phyloP scores from a whole-genome alignment of 345 rosid species.

The Rhodamnia rubescens region DNA sequence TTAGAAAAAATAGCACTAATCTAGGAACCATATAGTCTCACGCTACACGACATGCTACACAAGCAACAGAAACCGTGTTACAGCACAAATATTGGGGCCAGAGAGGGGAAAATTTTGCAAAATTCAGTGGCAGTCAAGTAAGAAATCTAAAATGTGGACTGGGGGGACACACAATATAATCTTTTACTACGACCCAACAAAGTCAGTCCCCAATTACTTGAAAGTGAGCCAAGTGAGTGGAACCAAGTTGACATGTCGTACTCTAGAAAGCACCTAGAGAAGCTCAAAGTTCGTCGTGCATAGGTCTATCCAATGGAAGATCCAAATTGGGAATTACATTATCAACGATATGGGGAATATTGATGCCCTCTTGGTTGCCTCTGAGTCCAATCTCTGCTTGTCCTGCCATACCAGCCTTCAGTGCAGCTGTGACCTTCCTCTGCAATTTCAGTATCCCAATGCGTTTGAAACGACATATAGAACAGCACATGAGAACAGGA shows the following conservation, averaged over 20 bases:
- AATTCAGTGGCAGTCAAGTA: not conserved
- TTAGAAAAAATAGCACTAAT: too few relatives aligned
- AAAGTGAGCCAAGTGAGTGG: not conserved
- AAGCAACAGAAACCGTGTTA: not conserved
- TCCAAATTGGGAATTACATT: constrained; percentile 29
- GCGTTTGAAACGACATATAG: constrained; percentile 84
- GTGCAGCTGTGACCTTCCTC: constrained; percentile 64
- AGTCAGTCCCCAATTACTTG: not conserved
- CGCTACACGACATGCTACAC: not conserved
- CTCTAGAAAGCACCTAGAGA: not conserved
- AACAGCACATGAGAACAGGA: constrained; percentile 67
- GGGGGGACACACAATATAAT: not conserved
- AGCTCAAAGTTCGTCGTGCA: constrained; percentile 67
- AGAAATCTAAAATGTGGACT: not conserved
- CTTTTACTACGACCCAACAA: not conserved
- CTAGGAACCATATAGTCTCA: not conserved
- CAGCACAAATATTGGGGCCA: not conserved
- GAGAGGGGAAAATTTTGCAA: not conserved
- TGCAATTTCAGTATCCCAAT: constrained; percentile 63
- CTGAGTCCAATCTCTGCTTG: constrained; percentile 19
- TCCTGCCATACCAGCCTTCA: constrained; percentile 62
- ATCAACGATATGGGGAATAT: constrained; percentile 23
- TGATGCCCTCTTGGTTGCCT: constrained; percentile 26
- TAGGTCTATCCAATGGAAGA: constrained; percentile 29
- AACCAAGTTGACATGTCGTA: not conserved